These are phyloP conservation scores for Carex cristatella DNA, from an alignment of 176 grass and related monocot species.

Conservation along the genomic window DNA sequence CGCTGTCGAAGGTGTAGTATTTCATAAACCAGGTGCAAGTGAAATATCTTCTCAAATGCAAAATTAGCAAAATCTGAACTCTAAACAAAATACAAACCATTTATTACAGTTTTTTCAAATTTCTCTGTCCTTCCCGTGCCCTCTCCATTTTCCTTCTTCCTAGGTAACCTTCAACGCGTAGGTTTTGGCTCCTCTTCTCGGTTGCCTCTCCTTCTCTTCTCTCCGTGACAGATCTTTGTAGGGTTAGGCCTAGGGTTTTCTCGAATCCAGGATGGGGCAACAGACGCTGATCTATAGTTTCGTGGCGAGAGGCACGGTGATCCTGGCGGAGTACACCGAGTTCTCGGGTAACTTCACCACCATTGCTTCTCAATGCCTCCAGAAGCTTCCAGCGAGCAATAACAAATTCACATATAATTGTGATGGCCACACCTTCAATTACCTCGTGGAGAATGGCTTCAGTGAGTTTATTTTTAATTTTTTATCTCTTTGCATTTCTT, in stretches of 20 bases:
- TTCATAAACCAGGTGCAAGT: background rate
- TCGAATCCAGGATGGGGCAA: conserved; percentile 33
- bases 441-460: conserved; percentile 71
- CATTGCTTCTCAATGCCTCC: conserved; percentile 51
- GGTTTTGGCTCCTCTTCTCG: background rate
- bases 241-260: conserved; percentile 9
- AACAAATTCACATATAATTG: conserved; percentile 66
- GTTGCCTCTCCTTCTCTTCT: background rate
- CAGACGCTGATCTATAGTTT: conserved; percentile 61
- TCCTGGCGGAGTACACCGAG: conserved; percentile 67
- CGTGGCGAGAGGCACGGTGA: conserved; percentile 42
- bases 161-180: conserved; percentile 9
- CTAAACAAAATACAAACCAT: background rate
- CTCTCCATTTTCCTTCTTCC: background rate
- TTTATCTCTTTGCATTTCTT: background rate
- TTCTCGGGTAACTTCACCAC: conserved; percentile 65
- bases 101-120: conserved; percentile 18
- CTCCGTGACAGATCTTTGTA: background rate
- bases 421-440: conserved; percentile 76
- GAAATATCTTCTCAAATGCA: background rate
- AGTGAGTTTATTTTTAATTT: conserved; percentile 22
- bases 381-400: conserved; percentile 58
- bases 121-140: conserved; percentile 2
- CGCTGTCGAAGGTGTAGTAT: background rate
- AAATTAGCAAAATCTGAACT: conserved; percentile 19